Base-by-base conservation (phyloP, 805 yeast species). In the Torulaspora quercuum region DNA sequence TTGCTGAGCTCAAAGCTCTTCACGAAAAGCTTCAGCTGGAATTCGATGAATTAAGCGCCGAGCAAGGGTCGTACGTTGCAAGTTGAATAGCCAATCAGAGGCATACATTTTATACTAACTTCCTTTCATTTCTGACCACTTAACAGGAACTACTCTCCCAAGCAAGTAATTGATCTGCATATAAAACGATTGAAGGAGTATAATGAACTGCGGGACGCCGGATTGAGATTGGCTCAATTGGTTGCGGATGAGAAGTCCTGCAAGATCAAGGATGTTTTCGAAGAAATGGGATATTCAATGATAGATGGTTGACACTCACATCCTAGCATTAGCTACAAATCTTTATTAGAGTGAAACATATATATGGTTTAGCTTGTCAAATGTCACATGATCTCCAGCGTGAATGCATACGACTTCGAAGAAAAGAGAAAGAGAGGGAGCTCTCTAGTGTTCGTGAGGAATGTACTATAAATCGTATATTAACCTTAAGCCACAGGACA, bases 181-280 rank as follows among this genome's bases (percentile, higher is more conserved):
- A 76, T 81, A 15, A 51, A 55, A 17, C 65, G 67, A 34, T 57
- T 81, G 25, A 75, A 76, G 43, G 59, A 64, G 36, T 82, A 80
- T 56, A 78, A 81, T 49, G 85, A 79, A 42, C 57, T 82, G 15
- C 72, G 75, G 48, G 88, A 81, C 50, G 66, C 70, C 2, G 83
- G 85, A 0, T 50, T 78, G 35, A 69, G 72, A 5, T 53, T 82
- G 42, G 70, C 78, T 7, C 71, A 73, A 25, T 55, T 78, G 64
- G 76, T 81, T 20, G 82, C 85, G 0, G 77, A 75, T 34, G 81
- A 77, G 41, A 65, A 76, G 41, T 61, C 68, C 16, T 59, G 72
- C 17, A 63, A 70, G 29, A 52, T 75, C 4, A 57, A 61, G 8
- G 76, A 70, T 23, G 69, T 79, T 5, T 57, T 77, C 48, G 64